Evolutionary conservation across 169 alveolate species (phyloP).

Genomic region (Eimeria sp.): DNA sequence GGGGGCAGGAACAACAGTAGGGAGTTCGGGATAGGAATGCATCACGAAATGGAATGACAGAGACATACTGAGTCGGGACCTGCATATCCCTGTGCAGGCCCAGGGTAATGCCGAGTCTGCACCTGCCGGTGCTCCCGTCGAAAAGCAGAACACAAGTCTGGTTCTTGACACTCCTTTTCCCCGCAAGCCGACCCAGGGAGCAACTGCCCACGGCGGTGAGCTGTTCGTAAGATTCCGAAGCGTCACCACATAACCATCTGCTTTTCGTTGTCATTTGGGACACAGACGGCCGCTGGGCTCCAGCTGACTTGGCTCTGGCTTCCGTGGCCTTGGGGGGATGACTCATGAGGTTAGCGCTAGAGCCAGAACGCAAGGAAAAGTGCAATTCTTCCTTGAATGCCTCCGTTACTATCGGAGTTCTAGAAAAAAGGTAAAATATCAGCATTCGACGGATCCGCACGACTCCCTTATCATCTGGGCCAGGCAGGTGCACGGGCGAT

Average conservation of each 20-base stretch:
- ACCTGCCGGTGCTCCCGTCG: constrained; percentile 56
- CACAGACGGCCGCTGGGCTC: constrained; percentile 10
- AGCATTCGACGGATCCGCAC: constrained; percentile 79
- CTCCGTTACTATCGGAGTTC: constrained; percentile 27
- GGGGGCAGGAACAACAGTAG: constrained; percentile 80
- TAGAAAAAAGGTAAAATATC: constrained; percentile 74
- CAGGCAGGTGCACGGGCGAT: constrained; percentile 63
- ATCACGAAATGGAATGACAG: constrained; percentile 70
- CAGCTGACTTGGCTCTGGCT: constrained; percentile 44
- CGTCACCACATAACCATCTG: background rate
- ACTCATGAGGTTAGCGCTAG: background rate
- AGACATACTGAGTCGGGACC: constrained; percentile 82
- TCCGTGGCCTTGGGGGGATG: constrained; percentile 2
- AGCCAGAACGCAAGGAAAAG: constrained; percentile 25
- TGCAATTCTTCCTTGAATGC: constrained; percentile 64
- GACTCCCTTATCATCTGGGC: constrained; percentile 61
- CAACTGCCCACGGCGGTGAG: constrained; percentile 81
- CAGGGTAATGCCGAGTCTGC: constrained; percentile 78
- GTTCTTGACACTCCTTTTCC: constrained; percentile 67
- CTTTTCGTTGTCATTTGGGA: background rate
- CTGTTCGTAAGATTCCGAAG: constrained; percentile 29
- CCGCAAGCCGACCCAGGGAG: constrained; percentile 73
- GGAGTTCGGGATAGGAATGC: constrained; percentile 74
- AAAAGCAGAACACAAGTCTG: constrained; percentile 81
- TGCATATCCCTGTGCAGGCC: constrained; percentile 84